These are phyloP conservation scores for Aspergillus pseudonomiae DNA, from an alignment of 2,329 filamentous ascomycete species.

Conservation along the genomic window DNA sequence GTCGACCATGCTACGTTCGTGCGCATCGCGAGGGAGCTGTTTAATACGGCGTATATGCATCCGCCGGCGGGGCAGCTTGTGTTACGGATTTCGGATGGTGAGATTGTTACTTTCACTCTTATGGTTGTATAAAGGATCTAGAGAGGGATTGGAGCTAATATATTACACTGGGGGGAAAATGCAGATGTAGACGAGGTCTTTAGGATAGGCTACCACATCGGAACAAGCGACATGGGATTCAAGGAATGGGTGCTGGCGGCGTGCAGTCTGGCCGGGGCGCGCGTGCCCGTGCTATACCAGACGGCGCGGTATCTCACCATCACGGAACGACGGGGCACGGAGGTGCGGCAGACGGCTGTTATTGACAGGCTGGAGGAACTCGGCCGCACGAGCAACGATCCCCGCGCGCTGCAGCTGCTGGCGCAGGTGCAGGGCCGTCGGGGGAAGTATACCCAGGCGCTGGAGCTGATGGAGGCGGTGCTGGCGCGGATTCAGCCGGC, in stretches of 20 bases:
- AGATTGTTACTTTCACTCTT: too few species aligned
- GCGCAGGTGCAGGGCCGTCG: constrained; percentile 30
- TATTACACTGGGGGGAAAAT: not conserved
- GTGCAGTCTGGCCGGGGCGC: constrained; percentile 26
- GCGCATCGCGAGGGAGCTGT: constrained; percentile 18
- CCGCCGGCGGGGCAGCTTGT: constrained; percentile 12
- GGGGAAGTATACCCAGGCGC: constrained; percentile 25
- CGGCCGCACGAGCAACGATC: constrained; percentile 29
- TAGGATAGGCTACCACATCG: constrained; percentile 25
- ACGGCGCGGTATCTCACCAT: constrained; percentile 14
- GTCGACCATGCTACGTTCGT: constrained; percentile 22
- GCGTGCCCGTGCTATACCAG: constrained; percentile 20
- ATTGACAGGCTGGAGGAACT: constrained; percentile 23
- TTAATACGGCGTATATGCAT: constrained; percentile 12
- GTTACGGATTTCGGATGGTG: not conserved
- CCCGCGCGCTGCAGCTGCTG: constrained; percentile 33
- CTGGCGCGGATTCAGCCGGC: constrained; percentile 26
- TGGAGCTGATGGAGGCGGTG: constrained; percentile 30
- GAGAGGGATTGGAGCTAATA: not conserved
- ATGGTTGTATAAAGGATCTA: too few species aligned
- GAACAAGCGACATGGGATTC: constrained; percentile 6
- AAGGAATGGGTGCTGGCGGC: constrained; percentile 26
- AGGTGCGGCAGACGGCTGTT: not conserved
- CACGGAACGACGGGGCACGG: not conserved
- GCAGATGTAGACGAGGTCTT: constrained; percentile 30